phyloP scores from a whole-genome alignment of 2,329 filamentous ascomycete genomes.

The Lachnum nothofagi region DNA sequence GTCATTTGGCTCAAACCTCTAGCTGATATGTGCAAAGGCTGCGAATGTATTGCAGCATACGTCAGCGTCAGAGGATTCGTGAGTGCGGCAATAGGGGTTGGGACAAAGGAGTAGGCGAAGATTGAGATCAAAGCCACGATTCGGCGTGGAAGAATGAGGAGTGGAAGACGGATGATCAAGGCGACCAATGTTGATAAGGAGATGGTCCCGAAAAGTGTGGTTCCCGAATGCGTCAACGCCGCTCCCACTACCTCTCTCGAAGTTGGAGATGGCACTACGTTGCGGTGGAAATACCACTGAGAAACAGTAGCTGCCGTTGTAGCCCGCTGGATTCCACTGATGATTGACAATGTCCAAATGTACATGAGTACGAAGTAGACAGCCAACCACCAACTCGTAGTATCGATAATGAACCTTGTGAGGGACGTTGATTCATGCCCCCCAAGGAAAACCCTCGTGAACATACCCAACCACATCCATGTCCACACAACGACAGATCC shows the following conservation, averaged over 20 bases:
- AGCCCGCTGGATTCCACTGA: slow-evolving; percentile 81
- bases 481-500: slow-evolving; percentile 78
- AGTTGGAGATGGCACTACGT: slow-evolving; percentile 69
- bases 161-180: slow-evolving; percentile 74
- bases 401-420: slow-evolving; percentile 71
- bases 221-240: slow-evolving; percentile 73
- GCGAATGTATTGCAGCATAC: slow-evolving; percentile 88
- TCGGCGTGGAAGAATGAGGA: slow-evolving; percentile 75
- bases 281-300: slow-evolving; percentile 98
- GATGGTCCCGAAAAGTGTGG: slow-evolving; percentile 86
- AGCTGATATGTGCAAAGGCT: slow-evolving; percentile 71
- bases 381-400: slow-evolving; percentile 93
- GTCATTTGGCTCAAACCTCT: slow-evolving; percentile 76
- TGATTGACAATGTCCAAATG: slow-evolving; percentile 85
- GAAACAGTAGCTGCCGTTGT: slow-evolving; percentile 93
- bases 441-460: slow-evolving; percentile 90
- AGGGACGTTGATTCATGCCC: slow-evolving; percentile 66
- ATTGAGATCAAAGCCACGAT: slow-evolving; percentile 58
- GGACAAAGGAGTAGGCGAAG: slow-evolving; percentile 73
- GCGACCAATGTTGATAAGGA: slow-evolving; percentile 80
- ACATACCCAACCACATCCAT: slow-evolving; percentile 96
- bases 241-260: slow-evolving; percentile 78
- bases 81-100: slow-evolving; percentile 76
- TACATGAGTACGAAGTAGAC: slow-evolving; percentile 89
- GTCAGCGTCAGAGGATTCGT: slow-evolving; percentile 90